phyloP scores from a whole-genome alignment of 2,329 filamentous ascomycete species.

The Colletotrichum trifolii region DNA sequence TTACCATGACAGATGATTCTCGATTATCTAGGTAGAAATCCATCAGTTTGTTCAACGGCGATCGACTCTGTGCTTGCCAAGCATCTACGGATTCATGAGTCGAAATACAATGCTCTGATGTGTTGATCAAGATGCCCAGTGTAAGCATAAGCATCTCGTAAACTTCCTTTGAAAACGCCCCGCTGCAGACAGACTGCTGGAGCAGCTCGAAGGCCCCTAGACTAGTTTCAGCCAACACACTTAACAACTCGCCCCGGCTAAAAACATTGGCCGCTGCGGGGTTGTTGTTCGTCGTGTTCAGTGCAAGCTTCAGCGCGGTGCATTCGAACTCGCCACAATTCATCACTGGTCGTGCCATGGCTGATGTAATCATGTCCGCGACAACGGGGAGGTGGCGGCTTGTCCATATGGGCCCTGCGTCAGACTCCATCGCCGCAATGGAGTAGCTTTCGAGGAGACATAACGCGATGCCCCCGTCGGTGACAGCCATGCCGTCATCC shows the following conservation, averaged over 20 bases:
- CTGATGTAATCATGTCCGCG: slow-evolving; percentile 57
- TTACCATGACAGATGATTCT: slow-evolving; percentile 74
- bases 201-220: slow-evolving; percentile 62
- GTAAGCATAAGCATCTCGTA: slow-evolving; percentile 81
- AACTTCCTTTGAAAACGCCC: slow-evolving; percentile 59
- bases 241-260: slow-evolving; percentile 67
- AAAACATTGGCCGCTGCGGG: slow-evolving; percentile 75
- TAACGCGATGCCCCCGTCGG: slow-evolving; percentile 42
- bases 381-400: slow-evolving; percentile 62
- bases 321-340: slow-evolving; percentile 54
- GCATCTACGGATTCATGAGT: slow-evolving; percentile 59
- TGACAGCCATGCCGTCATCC: slow-evolving; percentile 21
- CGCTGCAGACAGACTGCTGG: slow-evolving; percentile 58
- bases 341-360: slow-evolving; percentile 48
- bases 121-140: slow-evolving; percentile 86
- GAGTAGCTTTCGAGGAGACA: slow-evolving; percentile 67
- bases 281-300: slow-evolving; percentile 90
- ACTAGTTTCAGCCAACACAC: slow-evolving; percentile 60
- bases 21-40: slow-evolving; percentile 75
- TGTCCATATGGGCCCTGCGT: slow-evolving; percentile 52
- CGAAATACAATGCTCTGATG: slow-evolving; percentile 79
- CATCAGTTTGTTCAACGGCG: slow-evolving; percentile 69
- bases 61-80: slow-evolving; percentile 48
- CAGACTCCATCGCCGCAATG: slow-evolving; percentile 58
- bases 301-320: slow-evolving; percentile 74